Base-by-base conservation (phyloP, 164 flowering plant species). In the Protea cynaroides region DNA sequence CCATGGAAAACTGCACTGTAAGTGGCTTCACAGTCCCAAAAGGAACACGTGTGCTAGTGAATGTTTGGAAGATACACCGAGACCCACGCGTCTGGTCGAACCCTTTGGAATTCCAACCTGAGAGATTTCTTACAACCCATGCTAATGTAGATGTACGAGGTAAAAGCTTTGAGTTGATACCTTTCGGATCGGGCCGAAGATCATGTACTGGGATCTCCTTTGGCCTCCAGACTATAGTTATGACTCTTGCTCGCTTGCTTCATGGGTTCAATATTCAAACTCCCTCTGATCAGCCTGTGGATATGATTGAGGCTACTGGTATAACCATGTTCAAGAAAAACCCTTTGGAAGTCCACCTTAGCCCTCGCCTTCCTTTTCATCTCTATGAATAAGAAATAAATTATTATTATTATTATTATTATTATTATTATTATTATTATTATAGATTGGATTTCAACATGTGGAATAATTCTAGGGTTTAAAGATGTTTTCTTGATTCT, bases 91-190 rank as follows among this genome's bases (percentile, higher is more conserved):
- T 67, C 23, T 67, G 64, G 70, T 8, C 52, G 1, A 46, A 67
- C 58, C 65, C 70, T 0, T 15, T 13, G 1, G 58, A 67, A 24
- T 67, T 67, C 24, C 29, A 54, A 1, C 70, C 70, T 1, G 70
- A 67, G 19, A 52, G 70, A 23, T 67, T 67, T 37, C 70, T 67
- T 11, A 40, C 65, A 0, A 52, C 18, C 65, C 65, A 63, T 19
- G 57, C 25, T 10, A 23, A 65, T 18, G 58, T 67, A 19, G 70
- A 67, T 8, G 18, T 59, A 22, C 37, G 58, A 25, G 70, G 64
- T 19, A 63, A 66, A 17, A 25, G 56, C 40, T 65, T 44, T 25
- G 52, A 65, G 24, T 23, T 55, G 40, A 49, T 29, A 7, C 70
- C 70, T 18, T 67, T 67, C 34, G 34, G 34, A 5, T 29, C 34